These are phyloP conservation scores for Scenedesmus sp. DNA, from an alignment of 163 green algal species.

Conservation along the genomic window DNA sequence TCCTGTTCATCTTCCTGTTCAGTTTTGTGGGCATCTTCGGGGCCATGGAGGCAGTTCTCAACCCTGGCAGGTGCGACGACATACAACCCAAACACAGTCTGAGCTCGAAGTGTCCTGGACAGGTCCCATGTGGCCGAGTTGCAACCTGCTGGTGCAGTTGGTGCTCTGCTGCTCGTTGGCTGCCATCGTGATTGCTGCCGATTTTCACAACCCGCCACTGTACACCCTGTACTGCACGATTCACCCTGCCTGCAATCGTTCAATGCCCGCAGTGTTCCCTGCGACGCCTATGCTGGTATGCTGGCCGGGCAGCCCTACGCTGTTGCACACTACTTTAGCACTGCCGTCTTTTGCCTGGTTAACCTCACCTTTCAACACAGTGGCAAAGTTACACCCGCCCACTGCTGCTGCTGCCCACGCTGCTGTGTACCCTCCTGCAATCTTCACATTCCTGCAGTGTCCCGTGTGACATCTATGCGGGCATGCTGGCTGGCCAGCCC, in stretches of 20 bases:
- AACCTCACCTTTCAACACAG: constrained; percentile 48
- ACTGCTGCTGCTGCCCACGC: background rate
- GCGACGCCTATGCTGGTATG: constrained; percentile 45
- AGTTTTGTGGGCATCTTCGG: constrained; percentile 37
- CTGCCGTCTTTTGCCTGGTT: constrained; percentile 37
- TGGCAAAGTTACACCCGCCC: background rate
- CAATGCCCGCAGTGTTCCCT: constrained; percentile 17
- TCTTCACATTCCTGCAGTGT: background rate
- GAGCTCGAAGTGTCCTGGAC: too few relatives aligned
- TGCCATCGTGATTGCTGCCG: too few relatives aligned
- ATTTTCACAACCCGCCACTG: too few relatives aligned
- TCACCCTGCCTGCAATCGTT: background rate
- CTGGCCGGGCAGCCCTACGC: constrained; percentile 32
- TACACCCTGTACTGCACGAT: too few relatives aligned
- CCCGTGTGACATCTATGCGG: constrained; percentile 47
- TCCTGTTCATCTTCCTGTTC: constrained; percentile 50
- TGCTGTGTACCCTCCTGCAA: background rate
- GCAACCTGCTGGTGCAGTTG: too few relatives aligned
- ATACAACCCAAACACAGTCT: too few relatives aligned
- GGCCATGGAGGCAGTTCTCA: constrained; percentile 32
- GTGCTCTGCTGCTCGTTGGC: too few relatives aligned
- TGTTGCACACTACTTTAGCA: constrained; percentile 52
- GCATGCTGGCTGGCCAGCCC: constrained; percentile 46
- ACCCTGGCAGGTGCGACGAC: constrained; percentile 18
- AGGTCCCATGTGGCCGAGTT: too few relatives aligned